Evolutionary conservation across 2,329 filamentous ascomycete species (phyloP), one percentile per base, ranked within the genome.

Genomic region (Onygenales sp.): DNA sequence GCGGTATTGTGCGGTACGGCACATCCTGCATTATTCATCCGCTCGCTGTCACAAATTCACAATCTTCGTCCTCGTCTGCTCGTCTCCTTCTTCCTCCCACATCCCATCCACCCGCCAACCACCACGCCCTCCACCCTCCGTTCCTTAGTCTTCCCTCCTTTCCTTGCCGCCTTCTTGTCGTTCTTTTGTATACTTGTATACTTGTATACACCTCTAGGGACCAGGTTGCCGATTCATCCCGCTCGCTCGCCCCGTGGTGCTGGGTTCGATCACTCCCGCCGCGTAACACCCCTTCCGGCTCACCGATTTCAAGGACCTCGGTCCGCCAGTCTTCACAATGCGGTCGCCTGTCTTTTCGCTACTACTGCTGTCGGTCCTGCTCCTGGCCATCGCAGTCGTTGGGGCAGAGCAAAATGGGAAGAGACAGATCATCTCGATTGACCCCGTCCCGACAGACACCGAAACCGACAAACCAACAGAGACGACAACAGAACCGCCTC

Each of bases 321-420:
- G 27, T 46, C 45, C 32, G 7, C 32, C 45, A 47, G 45, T 36
- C 49, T 32, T 32, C 56, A 56, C 27, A 13, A 59, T 59, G 58
- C 53, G 56, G 52, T 57, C 52, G 32, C 56, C 58, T 27, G 49
- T 49, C 13, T 49, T 58, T 42, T 57, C 58, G 6, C 31, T 59
- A 32, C 50, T 59, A 33, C 27, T 58, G 27, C 53, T 59, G 42
- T 52, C 54, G 31, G 46, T 55, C 39, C 32, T 55, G 10, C 31
- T 58, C n/a, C 56, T 59, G 13, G 57, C 56, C 11, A 37, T 57
- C 44, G 53, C 49, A 3, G 49, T 54, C 9, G 50, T 39, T 14
- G 54, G 52, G 13, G 42, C 46, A n/a, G 49, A 56, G 6, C 42
- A 54, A 47, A 33, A 43, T 34, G 42, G 6, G 36, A 52, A 42